phyloP scores from a whole-genome alignment of 495 filamentous ascomycete genomes.

The Aspergillus heteromorphus region DNA sequence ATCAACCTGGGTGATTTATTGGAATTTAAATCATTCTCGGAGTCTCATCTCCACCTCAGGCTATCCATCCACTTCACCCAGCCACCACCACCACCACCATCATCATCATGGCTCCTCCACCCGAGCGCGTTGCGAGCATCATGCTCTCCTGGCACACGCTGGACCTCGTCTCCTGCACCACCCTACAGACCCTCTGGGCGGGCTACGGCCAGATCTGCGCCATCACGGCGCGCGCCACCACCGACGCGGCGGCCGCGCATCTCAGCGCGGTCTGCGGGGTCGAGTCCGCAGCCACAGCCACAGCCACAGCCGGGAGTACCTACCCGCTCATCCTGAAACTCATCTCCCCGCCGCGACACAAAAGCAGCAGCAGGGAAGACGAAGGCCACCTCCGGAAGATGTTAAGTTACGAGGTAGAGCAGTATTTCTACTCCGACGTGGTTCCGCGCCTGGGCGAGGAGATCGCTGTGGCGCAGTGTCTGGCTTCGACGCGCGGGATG shows the following conservation, averaged over 20 bases:
- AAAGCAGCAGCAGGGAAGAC: slow-evolving; percentile 12
- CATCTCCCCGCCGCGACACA: slow-evolving; percentile 27
- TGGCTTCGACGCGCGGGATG: slow-evolving; percentile 28
- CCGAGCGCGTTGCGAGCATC: slow-evolving; percentile 25
- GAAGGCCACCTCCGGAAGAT: slow-evolving; percentile 38
- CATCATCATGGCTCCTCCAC: slow-evolving; percentile 13
- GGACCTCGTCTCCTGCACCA: slow-evolving; percentile 29
- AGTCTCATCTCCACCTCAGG: too few species aligned
- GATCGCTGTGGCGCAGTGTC: slow-evolving; percentile 27
- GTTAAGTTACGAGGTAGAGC: slow-evolving; percentile 35
- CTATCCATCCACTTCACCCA: too few species aligned
- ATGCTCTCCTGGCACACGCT: slow-evolving; percentile 33
- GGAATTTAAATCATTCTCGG: too few species aligned
- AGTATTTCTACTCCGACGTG: slow-evolving; percentile 28
- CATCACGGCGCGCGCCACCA: slow-evolving; percentile 24
- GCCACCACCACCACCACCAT: background rate
- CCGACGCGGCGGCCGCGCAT: slow-evolving; percentile 19
- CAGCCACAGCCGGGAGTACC: slow-evolving; percentile 13
- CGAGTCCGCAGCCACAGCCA: too few species aligned
- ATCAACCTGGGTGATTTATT: too few species aligned
- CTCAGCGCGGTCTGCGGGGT: slow-evolving; percentile 22
- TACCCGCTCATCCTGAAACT: slow-evolving; percentile 35
- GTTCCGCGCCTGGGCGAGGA: slow-evolving; percentile 25
- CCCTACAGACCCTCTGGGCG: slow-evolving; percentile 35
- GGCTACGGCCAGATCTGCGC: slow-evolving; percentile 35